Base-by-base conservation (phyloP, 139 green algal species). In the Closterium sp. region DNA sequence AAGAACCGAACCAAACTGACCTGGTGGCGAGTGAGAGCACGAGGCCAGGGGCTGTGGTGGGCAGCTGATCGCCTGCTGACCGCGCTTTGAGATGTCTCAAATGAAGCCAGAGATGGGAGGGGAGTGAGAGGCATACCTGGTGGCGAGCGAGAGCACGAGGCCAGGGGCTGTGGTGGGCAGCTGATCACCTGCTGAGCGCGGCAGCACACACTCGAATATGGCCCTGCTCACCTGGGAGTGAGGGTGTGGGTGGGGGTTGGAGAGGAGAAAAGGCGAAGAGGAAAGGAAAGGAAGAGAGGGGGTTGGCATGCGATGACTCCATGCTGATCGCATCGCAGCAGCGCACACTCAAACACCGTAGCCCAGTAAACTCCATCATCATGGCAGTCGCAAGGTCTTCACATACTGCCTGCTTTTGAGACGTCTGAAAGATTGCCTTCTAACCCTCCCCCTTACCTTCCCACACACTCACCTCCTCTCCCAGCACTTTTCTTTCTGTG, bases 21-120 rank as follows among this genome's bases (percentile, higher is more conserved):
- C 62, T 79, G 62, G 62, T 79, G 62, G 62, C 62, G 19, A 79
- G 17, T 4, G 62, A 79, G 62, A 79, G 45, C 45, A 97, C 50
- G n/a, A 97, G 94, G 42, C 97, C 97, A 1, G 97, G 96, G 0
- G 90, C 88, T 13, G 95, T 96, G 22, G 86, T 10, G 0, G 98
- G 97, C 70, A 98, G 92, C 13, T 87, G 5, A 93, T 99, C 98
- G 17, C 96, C 96, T 1, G 97, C 95, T 89, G 96, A 95, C 13
- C 98, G 95, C 7, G 98, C n/a, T n/a, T n/a, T n/a, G n/a, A n/a
- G n/a, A n/a, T n/a, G n/a, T n/a, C n/a, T n/a, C n/a, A n/a, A n/a
- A n/a, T n/a, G n/a, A 38, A 38, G 32, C 32, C 32, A 38, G 32
- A 2, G 32, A 38, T 3, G 3, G 86, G 45, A 28, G 86, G 86